Percentiles rank a stretch among this genome's conserved stretches.
Conservation (phyloP, 257 asterid genomes). For the Anisodus acutangulus region DNA sequence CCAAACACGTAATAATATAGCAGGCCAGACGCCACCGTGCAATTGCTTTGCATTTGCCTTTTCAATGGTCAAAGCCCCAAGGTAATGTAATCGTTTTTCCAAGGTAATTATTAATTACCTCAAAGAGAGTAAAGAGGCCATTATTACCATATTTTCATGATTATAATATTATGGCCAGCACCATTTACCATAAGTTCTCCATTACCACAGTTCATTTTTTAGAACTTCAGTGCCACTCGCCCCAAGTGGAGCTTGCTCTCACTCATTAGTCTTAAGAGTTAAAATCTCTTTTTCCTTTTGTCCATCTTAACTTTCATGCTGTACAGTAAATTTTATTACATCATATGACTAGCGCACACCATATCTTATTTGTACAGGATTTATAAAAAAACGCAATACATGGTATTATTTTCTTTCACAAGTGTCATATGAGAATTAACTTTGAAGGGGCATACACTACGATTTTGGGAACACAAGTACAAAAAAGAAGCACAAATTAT, state of each 20-base stretch:
- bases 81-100: neutral
- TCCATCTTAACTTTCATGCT: neutral
- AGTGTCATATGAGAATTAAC: neutral
- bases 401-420: too few species aligned
- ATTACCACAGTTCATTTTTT: neutral
- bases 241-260: neutral
- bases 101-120: neutral
- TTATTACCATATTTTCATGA: neutral
- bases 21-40: neutral
- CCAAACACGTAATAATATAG: neutral
- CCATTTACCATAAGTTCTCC: constrained; percentile 9
- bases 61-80: constrained; percentile 17
- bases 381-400: too few species aligned
- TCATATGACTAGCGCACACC: too few species aligned
- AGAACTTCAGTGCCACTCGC: constrained; percentile 17
- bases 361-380: too few species aligned
- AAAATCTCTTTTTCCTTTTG: neutral
- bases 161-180: neutral
- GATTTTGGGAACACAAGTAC: neutral
- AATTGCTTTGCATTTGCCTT: neutral
- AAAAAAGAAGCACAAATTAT: neutral
- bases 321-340: neutral
- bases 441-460: neutral
- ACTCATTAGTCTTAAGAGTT: neutral
- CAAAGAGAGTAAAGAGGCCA: neutral